Evolutionary conservation across 2,329 filamentous ascomycete species (phyloP).

Genomic region (Endoconidiophora polonica): DNA sequence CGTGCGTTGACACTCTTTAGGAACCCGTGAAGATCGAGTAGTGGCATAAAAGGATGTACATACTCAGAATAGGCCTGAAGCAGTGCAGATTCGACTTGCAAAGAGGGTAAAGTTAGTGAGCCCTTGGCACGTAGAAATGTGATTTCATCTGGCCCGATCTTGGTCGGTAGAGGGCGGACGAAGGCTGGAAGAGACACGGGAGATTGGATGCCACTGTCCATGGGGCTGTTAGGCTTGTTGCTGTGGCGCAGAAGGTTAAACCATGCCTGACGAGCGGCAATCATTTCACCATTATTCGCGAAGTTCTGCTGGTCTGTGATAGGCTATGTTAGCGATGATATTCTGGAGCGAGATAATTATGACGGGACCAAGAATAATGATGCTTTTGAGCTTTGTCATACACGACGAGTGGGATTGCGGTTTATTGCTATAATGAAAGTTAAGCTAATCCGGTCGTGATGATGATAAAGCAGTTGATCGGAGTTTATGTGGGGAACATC

Average conservation of each 20-base stretch:
- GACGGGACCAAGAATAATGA: background rate
- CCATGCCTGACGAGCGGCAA: constrained; percentile 9
- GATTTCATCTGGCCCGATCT: constrained; percentile 67
- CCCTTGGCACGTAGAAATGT: constrained; percentile 72
- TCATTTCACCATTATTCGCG: constrained; percentile 9
- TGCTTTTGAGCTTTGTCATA: too few relatives aligned
- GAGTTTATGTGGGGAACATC: too few relatives aligned
- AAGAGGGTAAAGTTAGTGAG: constrained; percentile 58
- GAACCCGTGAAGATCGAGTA: constrained; percentile 53
- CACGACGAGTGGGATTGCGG: too few relatives aligned
- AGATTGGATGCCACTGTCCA: constrained; percentile 1
- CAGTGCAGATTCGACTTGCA: constrained; percentile 59
- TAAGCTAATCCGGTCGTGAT: too few relatives aligned
- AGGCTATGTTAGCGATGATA: background rate
- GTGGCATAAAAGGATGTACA: constrained; percentile 86
- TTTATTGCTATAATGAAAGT: too few relatives aligned
- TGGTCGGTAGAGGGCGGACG: constrained; percentile 61
- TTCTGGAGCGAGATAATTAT: background rate
- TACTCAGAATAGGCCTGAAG: constrained; percentile 73
- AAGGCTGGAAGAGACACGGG: constrained; percentile 41
- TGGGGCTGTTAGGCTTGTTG: constrained; percentile 14
- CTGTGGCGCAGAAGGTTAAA: constrained; percentile 9
- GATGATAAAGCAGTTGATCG: too few relatives aligned
- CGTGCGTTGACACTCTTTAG: constrained; percentile 42
- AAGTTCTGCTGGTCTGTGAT: constrained; percentile 19